Evolutionary conservation across 768 basidiomycete species (phyloP), one percentile per base, ranked within the genome.

Genomic region (Leccinum aurantiacum): DNA sequence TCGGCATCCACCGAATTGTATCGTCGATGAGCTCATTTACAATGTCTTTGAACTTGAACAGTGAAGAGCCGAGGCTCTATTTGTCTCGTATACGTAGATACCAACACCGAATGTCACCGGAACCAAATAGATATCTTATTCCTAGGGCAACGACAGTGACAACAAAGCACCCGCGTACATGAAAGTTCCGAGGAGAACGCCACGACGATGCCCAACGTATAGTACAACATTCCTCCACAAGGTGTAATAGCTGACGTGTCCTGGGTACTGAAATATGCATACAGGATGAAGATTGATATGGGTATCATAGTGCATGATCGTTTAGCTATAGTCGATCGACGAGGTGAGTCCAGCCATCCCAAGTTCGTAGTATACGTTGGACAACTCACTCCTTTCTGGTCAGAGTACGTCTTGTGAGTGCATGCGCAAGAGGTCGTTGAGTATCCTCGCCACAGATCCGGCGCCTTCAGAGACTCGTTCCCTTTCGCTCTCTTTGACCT

Each of bases 381-480:
- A 54, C n/a, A 67, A 67, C 71, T 73, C 49, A 74, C 71, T 69
- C 69, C 63, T 61, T 62, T 44, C 70, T 22, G 66, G 69, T 63
- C 73, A 74, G 72, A 77, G 73, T 22, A 68, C 54, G 58, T 74
- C 75, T 52, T 77, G 76, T 61, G 71, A 66, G 51, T 82, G 81
- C 69, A 78, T 76, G 64, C 78, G 82, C 78, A 91, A 76, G 56
- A 93, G 76, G 67, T 89, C 86, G 73, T 88, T 91, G 58, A 93
- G 78, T 70, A 78, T 82, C 63, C 90, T 79, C 53, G 84, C 86
- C 54, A 93, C 91, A 29, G 75, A 74, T 27, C 89, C 90, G 1
- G 88, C 88, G n/a, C 86, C 91, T 59, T 82, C 81, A 73, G 83
- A 82, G 53, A 93, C 89, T 67, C 72, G 82, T 67, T 85, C 89